Percentiles rank a stretch among this genome's conserved stretches.
Conservation (phyloP, 805 yeast species). For the Clavispora santaluciae region DNA sequence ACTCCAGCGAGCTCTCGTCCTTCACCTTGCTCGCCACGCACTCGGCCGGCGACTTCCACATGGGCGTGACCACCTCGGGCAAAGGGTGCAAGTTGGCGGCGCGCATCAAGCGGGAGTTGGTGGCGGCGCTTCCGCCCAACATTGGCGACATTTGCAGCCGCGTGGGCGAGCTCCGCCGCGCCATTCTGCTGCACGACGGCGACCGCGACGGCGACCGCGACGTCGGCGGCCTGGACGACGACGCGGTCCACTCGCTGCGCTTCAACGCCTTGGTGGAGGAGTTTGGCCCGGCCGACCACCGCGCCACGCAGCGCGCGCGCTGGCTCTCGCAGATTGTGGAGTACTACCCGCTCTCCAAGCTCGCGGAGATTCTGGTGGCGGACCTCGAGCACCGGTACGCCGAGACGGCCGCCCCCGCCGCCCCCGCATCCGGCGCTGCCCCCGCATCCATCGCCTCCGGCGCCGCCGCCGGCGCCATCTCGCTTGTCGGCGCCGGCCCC, state of each 20-base stretch:
- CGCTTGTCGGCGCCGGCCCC: slow-evolving; percentile 93
- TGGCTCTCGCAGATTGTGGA: slow-evolving; percentile 91
- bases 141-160: slow-evolving; percentile 64
- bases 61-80: slow-evolving; percentile 82
- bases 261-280: slow-evolving; percentile 63
- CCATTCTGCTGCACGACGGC: slow-evolving; percentile 54
- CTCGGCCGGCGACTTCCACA: slow-evolving; percentile 66
- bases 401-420: slow-evolving; percentile 4
- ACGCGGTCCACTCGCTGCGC: slow-evolving; percentile 53
- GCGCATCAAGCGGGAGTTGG: slow-evolving; percentile 71
- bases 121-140: slow-evolving; percentile 59
- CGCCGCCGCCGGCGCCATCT: slow-evolving; percentile 51
- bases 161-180: slow-evolving; percentile 61
- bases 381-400: slow-evolving; percentile 47
- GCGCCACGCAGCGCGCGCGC: slow-evolving; percentile 59
- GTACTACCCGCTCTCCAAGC: slow-evolving; percentile 70
- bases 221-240: slow-evolving; percentile 62
- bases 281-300: slow-evolving; percentile 48
- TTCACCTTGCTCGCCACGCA: slow-evolving; percentile 73
- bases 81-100: slow-evolving; percentile 86
- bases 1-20: slow-evolving; percentile 64
- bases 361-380: slow-evolving; percentile 56
- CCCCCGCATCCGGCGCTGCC: not conserved
- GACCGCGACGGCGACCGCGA: too few species aligned
- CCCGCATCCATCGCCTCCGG: not conserved